Evolutionary conservation across 192 early-diverging fungal species (phyloP).

Genomic region (Mortierella claussenii): DNA sequence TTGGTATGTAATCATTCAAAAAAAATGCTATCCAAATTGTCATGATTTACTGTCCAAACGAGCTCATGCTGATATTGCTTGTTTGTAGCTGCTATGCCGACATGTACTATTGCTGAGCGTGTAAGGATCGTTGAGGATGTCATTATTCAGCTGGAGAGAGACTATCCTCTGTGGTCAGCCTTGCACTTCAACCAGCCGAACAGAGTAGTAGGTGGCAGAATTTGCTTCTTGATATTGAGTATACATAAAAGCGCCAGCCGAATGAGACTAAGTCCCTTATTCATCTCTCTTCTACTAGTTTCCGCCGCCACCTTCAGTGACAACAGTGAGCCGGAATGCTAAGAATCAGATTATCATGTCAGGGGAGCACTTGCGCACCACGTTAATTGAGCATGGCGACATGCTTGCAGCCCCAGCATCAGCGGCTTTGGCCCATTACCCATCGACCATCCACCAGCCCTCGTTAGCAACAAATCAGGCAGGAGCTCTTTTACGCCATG

Average conservation of each 20-base stretch:
- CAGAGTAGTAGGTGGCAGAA: constrained; percentile 47
- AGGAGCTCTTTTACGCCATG: not conserved
- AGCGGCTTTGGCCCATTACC: not conserved
- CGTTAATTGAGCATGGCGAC: constrained; percentile 40
- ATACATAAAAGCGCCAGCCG: not conserved
- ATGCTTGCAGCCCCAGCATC: constrained; percentile 3
- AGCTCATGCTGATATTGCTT: not conserved
- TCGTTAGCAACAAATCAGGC: constrained; percentile 6
- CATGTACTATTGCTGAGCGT: constrained; percentile 59
- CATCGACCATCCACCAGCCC: not conserved
- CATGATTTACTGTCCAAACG: not conserved
- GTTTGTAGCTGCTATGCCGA: constrained; percentile 42
- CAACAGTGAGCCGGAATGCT: constrained; percentile 41
- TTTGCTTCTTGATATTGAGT: not conserved
- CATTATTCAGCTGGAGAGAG: constrained; percentile 77
- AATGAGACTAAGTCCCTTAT: not conserved
- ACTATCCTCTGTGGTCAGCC: constrained; percentile 84
- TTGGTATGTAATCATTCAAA: constrained; percentile 57
- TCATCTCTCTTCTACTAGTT: too few species aligned
- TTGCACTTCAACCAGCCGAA: constrained; percentile 82
- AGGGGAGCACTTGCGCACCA: constrained; percentile 43
- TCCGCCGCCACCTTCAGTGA: constrained; percentile 42
- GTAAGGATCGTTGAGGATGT: constrained; percentile 81
- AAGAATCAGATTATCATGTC: constrained; percentile 51
- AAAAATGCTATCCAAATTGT: not conserved